Evolutionary conservation across 768 basidiomycete genomes (phyloP).

Genomic region (Lactarius sanguifluus): DNA sequence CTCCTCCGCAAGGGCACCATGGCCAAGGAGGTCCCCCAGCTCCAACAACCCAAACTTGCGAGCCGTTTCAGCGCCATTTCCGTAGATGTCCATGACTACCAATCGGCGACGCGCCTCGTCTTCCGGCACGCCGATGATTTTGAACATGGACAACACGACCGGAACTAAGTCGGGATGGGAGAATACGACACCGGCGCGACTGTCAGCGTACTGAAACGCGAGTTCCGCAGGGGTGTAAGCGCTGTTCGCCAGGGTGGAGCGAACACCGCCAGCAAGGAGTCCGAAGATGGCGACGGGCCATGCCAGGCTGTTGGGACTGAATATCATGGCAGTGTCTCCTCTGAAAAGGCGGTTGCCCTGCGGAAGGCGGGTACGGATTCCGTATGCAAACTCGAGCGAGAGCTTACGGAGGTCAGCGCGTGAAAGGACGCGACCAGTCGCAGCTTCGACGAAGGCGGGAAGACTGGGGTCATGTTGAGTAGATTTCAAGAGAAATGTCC

Average conservation of each 20-base stretch:
- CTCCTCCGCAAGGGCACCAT: constrained; percentile 51
- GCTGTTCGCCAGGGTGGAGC: constrained; percentile 72
- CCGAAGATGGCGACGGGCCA: constrained; percentile 50
- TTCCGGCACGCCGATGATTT: constrained; percentile 46
- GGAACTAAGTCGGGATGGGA: constrained; percentile 60
- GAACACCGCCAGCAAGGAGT: constrained; percentile 62
- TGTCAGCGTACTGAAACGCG: constrained; percentile 67
- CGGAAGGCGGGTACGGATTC: constrained; percentile 43
- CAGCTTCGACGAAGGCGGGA: constrained; percentile 67
- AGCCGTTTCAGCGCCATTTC: constrained; percentile 26
- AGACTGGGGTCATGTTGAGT: constrained; percentile 13
- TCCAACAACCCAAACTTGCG: constrained; percentile 37
- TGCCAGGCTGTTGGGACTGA: constrained; percentile 64
- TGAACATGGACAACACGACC: constrained; percentile 58
- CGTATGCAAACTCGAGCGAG: constrained; percentile 57
- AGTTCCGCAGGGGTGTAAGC: constrained; percentile 69
- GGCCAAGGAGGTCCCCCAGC: constrained; percentile 51
- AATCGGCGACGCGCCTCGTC: constrained; percentile 53
- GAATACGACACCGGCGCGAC: constrained; percentile 61
- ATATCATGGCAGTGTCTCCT: constrained; percentile 63
- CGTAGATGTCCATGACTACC: constrained; percentile 47
- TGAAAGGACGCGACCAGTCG: constrained; percentile 54
- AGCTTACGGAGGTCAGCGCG: constrained; percentile 53
- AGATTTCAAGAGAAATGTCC: constrained; percentile 24
- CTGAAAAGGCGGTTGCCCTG: constrained; percentile 39